Percentiles rank a stretch among this genome's conserved stretches.
Conservation (phyloP, 345 rosid species). For the Rubroshorea leprosula region DNA sequence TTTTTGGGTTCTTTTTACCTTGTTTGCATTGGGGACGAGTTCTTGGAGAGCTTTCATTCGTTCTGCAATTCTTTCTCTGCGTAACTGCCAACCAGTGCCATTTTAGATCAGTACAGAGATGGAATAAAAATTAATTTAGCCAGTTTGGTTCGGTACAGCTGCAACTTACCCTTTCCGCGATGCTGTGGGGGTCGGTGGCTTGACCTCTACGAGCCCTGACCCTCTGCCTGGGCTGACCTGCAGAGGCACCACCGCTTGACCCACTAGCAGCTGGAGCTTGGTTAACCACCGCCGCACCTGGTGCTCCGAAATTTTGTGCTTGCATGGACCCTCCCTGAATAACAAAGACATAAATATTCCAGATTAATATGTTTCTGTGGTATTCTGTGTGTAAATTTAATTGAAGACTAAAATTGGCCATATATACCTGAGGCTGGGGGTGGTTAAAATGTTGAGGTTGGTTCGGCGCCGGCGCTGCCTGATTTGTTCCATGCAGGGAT, state of each 20-base stretch:
- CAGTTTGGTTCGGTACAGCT: neutral
- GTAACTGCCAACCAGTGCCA: constrained; percentile 45
- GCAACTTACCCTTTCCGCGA: constrained; percentile 74
- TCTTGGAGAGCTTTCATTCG: constrained; percentile 98
- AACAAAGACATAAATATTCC: no score
- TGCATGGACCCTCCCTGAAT: constrained; percentile 23
- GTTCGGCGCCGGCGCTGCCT: constrained; percentile 15
- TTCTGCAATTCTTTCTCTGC: constrained; percentile 96
- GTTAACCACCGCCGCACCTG: constrained; percentile 28
- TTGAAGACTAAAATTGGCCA: no score
- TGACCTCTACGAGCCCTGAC: constrained; percentile 97
- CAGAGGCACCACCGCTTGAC: constrained; percentile 27
- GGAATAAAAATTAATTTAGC: neutral
- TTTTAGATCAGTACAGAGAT: constrained; percentile 10
- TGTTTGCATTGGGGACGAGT: constrained; percentile 96
- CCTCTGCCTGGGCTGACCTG: constrained; percentile 60
- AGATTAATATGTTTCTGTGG: no score
- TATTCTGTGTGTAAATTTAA: no score
- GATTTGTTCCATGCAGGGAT: constrained; percentile 37
- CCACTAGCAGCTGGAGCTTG: constrained; percentile 46
- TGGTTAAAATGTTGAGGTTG: constrained; percentile 53
- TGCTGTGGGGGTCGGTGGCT: constrained; percentile 98
- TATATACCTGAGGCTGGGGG: constrained; percentile 29
- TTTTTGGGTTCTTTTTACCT: constrained; percentile 39
- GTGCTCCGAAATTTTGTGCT: constrained; percentile 36